Evolutionary conservation across 805 yeast genomes (phyloP), one percentile per base, ranked within the genome.

Genomic region (Soucietia sequanensis): DNA sequence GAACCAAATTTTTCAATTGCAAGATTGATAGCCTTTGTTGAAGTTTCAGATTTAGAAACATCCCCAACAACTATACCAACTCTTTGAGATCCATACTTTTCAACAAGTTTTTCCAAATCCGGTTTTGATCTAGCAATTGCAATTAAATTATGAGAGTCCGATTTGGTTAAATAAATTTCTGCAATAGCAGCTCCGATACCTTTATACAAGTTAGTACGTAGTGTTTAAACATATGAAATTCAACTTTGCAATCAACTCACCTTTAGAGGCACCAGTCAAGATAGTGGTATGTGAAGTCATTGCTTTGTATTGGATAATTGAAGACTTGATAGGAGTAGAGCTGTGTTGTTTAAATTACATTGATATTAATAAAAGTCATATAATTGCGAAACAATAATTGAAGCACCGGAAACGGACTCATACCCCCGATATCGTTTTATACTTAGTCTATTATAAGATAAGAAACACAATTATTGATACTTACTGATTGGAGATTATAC

Each of bases 101-200:
- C 46, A 15, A 63, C 67, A 33, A 81, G 55, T 23, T 62, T 54
- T 15, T 61, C 50, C 38, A 86, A 54, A 1, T 72, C 66, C 0
- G 58, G 65, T 29, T 65, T 69, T 4, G 85, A 68, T 47, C 97
- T 75, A 0, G 96, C 90, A 19, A 87, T 76, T 0, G 88, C 88
- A 9, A 85, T 73, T 4, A 85, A 75, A 24, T 66, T 65, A 32
- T 60, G 50, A 14, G 36, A 33, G 1, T 75, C 55, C 10, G 46
- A 36, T 17, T 52, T 43, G 0, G 63, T 46, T 1, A 89, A 60
- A 13, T 76, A 59, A 11, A 65, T 49, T 24, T 74, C 70, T 3
- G 82, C 87, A 45, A 84, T 78, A 1, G 89, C 73, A n/a, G 70
- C 75, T 2, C 99, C 99, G 50, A 91, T 82, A 4, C 97, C 95